phyloP scores from a whole-genome alignment of 2,329 filamentous ascomycete genomes.

The Fusarium tricinctum region DNA sequence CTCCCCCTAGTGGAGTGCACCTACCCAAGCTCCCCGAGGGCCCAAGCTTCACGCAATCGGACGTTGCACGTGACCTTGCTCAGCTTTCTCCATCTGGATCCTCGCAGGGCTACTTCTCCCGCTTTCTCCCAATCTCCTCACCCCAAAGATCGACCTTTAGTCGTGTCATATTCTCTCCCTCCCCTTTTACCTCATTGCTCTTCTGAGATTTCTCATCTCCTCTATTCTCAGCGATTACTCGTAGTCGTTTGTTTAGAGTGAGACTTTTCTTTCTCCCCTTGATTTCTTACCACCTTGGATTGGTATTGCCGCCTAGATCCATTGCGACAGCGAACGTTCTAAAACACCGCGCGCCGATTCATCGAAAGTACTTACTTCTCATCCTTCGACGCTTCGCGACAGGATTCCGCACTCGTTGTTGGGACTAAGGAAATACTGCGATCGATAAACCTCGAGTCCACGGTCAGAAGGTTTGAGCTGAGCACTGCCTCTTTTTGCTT shows the following conservation, averaged over 20 bases:
- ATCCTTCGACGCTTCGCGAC: slow-evolving; percentile 41
- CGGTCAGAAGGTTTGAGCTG: slow-evolving; percentile 56
- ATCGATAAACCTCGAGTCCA: slow-evolving; percentile 45
- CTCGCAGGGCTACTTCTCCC: slow-evolving; percentile 45
- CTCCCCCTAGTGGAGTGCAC: slow-evolving; percentile 5
- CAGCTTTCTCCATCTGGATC: slow-evolving; percentile 23
- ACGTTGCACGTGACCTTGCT: slow-evolving; percentile 32
- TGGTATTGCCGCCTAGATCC: slow-evolving; percentile 30
- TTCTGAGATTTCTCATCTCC: slow-evolving; percentile 43
- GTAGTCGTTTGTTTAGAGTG: slow-evolving; percentile 36
- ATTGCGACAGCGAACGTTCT: slow-evolving; percentile 42
- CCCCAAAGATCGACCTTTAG: slow-evolving; percentile 42
- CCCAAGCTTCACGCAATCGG: slow-evolving; percentile 23
- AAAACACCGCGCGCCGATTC: slow-evolving; percentile 41
- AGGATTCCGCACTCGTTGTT: slow-evolving; percentile 24
- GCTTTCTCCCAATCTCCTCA: slow-evolving; percentile 48
- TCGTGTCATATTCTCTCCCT: slow-evolving; percentile 45
- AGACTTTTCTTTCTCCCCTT: slow-evolving; percentile 24
- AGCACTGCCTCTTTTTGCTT: slow-evolving; percentile 57
- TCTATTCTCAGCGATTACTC: slow-evolving; percentile 38
- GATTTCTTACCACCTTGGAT: slow-evolving; percentile 31
- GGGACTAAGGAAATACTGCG: slow-evolving; percentile 42
- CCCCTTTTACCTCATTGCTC: slow-evolving; percentile 37
- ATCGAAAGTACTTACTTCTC: slow-evolving; percentile 33
- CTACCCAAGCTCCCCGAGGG: slow-evolving; percentile 6